These are phyloP conservation scores for Elasticomyces elasticus DNA, from an alignment of 495 filamentous ascomycete species.

Conservation along the genomic window DNA sequence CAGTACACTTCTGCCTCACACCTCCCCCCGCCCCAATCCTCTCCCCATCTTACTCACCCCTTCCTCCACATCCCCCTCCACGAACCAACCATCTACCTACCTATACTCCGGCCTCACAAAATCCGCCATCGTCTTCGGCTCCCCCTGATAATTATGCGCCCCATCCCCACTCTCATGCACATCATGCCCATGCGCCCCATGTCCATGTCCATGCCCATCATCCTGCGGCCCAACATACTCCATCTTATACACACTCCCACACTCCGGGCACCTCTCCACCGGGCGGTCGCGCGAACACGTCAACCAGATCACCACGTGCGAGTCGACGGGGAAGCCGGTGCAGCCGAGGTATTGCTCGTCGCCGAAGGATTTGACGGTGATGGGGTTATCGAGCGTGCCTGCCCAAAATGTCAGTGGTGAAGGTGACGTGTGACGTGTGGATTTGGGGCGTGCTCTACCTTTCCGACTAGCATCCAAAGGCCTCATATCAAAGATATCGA, in stretches of 20 bases:
- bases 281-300: constrained; percentile 81
- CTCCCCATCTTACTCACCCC: too few relatives aligned
- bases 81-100: constrained; percentile 46
- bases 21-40: neutral
- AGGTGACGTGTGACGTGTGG: neutral
- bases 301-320: constrained; percentile 82
- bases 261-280: constrained; percentile 87
- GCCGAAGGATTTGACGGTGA: constrained; percentile 77
- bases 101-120: constrained; percentile 86
- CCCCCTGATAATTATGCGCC: constrained; percentile 42
- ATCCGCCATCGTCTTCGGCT: constrained; percentile 89
- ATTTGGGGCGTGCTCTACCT: constrained; percentile 44
- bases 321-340: constrained; percentile 88
- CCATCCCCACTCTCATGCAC: constrained; percentile 18
- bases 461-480: constrained; percentile 82
- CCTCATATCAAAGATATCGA: constrained; percentile 97
- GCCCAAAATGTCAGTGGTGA: neutral
- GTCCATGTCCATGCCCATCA: constrained; percentile 41
- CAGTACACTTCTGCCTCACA: neutral
- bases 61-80: too few relatives aligned
- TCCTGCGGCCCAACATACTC: constrained; percentile 73
- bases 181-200: constrained; percentile 33
- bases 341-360: constrained; percentile 96
- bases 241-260: constrained; percentile 91
- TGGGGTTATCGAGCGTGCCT: constrained; percentile 87